Conservation (phyloP, 2,329 filamentous ascomycete species). For the Talaromyces sp. region DNA sequence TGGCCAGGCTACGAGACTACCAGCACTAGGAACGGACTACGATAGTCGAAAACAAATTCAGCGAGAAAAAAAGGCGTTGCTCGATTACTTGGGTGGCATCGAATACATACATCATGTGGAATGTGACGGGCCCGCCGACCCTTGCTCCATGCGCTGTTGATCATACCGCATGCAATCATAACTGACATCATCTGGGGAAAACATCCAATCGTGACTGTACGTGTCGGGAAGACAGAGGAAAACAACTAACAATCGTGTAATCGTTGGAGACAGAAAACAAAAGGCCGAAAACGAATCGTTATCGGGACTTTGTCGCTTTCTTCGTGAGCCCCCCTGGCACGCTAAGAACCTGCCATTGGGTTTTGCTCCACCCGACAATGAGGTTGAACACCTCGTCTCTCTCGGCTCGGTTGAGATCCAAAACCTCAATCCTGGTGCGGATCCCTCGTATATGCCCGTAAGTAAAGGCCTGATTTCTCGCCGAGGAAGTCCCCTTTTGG, state of each 20-base stretch:
- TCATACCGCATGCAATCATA: background rate
- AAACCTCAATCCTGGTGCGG: conserved; percentile 5
- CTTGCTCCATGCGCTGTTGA: background rate
- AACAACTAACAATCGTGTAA: background rate
- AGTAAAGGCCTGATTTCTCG: background rate
- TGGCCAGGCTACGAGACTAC: background rate
- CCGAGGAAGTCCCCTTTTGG: background rate
- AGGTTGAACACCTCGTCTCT: conserved; percentile 21
- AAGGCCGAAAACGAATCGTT: background rate
- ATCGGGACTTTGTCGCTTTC: background rate
- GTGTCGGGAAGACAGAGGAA: background rate
- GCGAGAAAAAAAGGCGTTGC: background rate
- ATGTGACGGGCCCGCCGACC: background rate
- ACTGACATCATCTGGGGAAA: background rate
- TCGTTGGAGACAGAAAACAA: background rate
- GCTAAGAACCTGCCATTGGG: conserved; percentile 17
- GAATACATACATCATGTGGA: background rate
- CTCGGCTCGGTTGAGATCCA: conserved; percentile 13
- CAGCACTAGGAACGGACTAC: background rate
- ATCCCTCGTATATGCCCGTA: background rate
- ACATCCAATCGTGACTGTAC: background rate
- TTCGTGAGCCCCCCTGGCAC: background rate
- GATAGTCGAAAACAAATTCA: background rate
- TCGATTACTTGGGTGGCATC: background rate
- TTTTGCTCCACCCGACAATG: conserved; percentile 18